Evolutionary conservation across 441 rosid species (phyloP).

Genomic region (Populus hybrid): DNA sequence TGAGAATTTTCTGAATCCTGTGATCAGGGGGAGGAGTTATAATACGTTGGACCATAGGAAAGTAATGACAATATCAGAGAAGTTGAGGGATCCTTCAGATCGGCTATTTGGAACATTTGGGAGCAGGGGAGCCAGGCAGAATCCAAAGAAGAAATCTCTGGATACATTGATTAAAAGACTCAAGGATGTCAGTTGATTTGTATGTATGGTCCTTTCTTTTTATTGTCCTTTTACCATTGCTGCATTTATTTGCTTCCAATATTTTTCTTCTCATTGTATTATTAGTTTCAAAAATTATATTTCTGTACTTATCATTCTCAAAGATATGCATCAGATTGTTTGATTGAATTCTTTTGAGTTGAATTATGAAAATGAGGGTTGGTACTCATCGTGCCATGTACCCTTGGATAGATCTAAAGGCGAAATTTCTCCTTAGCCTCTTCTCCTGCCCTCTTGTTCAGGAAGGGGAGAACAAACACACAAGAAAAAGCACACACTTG

Average conservation of each 20-base stretch:
- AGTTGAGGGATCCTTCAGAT: conserved; percentile 82
- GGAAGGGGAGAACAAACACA: background rate
- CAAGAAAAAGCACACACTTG: too few species aligned
- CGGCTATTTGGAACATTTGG: conserved; percentile 90
- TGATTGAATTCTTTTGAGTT: conserved; percentile 27
- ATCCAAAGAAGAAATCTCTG: conserved; percentile 87
- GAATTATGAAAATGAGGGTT: conserved; percentile 4
- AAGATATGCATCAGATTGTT: conserved; percentile 23
- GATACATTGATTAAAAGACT: conserved; percentile 81
- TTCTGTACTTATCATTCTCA: conserved; percentile 30
- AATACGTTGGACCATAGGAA: conserved; percentile 73
- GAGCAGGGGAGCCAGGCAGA: conserved; percentile 74
- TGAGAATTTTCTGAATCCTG: conserved; percentile 79
- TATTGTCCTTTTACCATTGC: conserved; percentile 23
- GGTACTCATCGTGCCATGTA: background rate
- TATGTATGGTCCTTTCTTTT: conserved; percentile 26
- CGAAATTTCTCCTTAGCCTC: background rate
- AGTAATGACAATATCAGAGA: conserved; percentile 79
- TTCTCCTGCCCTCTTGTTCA: background rate
- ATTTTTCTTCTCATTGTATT: conserved; percentile 25
- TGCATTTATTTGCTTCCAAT: conserved; percentile 21
- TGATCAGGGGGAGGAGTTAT: conserved; percentile 88
- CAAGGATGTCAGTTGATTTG: conserved; percentile 68
- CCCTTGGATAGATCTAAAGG: background rate
- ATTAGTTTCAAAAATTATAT: conserved; percentile 23